phyloP scores from a whole-genome alignment of 768 basidiomycete species.

The Rickenella mellea region DNA sequence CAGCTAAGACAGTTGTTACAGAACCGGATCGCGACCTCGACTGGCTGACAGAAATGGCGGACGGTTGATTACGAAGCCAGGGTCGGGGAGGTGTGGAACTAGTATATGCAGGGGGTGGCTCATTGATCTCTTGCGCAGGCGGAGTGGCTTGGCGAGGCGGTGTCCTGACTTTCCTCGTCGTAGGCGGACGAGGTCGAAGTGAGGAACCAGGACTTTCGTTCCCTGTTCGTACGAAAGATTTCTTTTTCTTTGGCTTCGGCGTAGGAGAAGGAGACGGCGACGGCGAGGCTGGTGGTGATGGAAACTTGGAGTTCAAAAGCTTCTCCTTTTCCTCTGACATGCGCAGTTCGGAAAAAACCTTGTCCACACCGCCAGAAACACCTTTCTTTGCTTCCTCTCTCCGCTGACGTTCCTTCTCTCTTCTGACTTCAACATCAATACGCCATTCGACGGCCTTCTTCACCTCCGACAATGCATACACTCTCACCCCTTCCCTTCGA shows the following conservation, averaged over 20 bases:
- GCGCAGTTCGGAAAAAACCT: slow-evolving; percentile 18
- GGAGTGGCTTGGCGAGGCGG: slow-evolving; percentile 10
- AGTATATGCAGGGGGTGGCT: slow-evolving; percentile 60
- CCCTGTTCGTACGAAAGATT: neutral
- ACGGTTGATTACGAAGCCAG: slow-evolving; percentile 28
- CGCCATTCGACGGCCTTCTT: slow-evolving; percentile 84
- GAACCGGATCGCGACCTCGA: slow-evolving; percentile 44
- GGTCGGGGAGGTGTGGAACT: slow-evolving; percentile 22
- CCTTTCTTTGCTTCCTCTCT: slow-evolving; percentile 57
- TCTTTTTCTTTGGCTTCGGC: slow-evolving; percentile 7
- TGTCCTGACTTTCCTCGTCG: slow-evolving; percentile 14
- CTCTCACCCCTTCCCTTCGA: slow-evolving; percentile 75
- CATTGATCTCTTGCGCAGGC: slow-evolving; percentile 25
- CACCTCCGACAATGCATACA: slow-evolving; percentile 82
- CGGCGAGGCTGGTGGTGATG: slow-evolving; percentile 26
- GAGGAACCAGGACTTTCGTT: slow-evolving; percentile 6
- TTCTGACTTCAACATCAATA: slow-evolving; percentile 66
- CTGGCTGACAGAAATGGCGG: slow-evolving; percentile 31
- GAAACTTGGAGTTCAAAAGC: slow-evolving; percentile 36
- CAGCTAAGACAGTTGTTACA: slow-evolving; percentile 49
- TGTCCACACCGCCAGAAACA: slow-evolving; percentile 24
- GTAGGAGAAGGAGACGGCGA: slow-evolving; percentile 26
- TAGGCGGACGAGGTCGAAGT: slow-evolving; percentile 33
- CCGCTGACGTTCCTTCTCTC: slow-evolving; percentile 65
- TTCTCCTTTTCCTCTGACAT: slow-evolving; percentile 37